These are phyloP conservation scores for Amanita polypyramis DNA, from an alignment of 768 basidiomycete species.

Conservation along the genomic window DNA sequence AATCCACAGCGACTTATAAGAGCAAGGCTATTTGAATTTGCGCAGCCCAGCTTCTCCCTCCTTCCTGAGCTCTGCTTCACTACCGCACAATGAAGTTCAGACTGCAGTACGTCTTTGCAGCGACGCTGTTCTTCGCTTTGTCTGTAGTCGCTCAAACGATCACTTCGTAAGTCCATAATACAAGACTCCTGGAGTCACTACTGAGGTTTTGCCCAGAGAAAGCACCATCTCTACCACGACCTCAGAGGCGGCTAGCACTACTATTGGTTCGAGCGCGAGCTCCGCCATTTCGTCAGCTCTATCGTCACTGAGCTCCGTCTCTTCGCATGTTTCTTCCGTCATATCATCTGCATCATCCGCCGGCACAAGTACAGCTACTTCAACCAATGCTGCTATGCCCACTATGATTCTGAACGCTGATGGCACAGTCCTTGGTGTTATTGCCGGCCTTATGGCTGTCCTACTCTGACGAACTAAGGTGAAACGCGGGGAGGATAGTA, in stretches of 20 bases:
- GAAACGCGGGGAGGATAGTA: neutral
- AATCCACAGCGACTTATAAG: neutral
- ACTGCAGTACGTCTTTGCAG: neutral
- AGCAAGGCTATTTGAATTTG: neutral
- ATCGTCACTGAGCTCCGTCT: slow-evolving; percentile 2
- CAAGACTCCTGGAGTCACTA: neutral
- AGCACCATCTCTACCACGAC: neutral
- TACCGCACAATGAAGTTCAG: slow-evolving; percentile 3
- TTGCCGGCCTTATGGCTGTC: slow-evolving; percentile 8
- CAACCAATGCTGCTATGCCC: slow-evolving; percentile 6
- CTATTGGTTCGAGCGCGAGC: neutral
- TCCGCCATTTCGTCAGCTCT: slow-evolving; percentile 1
- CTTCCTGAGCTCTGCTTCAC: neutral
- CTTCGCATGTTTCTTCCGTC: slow-evolving; percentile 2
- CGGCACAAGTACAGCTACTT: neutral
- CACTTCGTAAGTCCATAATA: neutral
- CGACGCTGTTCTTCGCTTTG: neutral
- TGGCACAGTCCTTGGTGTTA: slow-evolving; percentile 6
- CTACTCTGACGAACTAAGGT: neutral
- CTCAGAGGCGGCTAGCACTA: neutral
- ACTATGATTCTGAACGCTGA: slow-evolving; percentile 6
- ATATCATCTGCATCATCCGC: slow-evolving; percentile 1
- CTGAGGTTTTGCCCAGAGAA: neutral
- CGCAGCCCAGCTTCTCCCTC: neutral
- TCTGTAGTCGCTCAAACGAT: slow-evolving; percentile 1